Percentiles rank a stretch among this genome's conserved stretches.
phyloP scores from a whole-genome alignment of 192 early-diverging fungal genomes.

The Coemansia aciculifera region DNA sequence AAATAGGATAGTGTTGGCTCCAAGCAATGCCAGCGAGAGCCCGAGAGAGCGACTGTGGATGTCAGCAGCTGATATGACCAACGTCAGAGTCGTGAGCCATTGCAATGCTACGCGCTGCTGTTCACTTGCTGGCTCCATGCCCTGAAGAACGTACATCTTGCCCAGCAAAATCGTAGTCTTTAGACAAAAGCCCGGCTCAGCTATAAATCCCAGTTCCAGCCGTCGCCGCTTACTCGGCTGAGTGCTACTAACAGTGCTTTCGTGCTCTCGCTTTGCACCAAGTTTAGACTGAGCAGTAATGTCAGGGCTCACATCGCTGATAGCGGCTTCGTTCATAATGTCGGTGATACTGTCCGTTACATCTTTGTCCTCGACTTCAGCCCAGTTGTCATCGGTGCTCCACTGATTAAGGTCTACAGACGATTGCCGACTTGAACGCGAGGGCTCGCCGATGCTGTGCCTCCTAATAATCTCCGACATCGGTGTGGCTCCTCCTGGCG shows the following conservation, averaged over 20 bases:
- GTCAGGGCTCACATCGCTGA: neutral
- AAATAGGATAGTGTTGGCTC: conserved; percentile 13
- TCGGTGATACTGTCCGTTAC: neutral
- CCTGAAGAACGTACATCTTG: conserved; percentile 39
- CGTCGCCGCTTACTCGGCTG: conserved; percentile 14
- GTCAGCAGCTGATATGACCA: conserved; percentile 44
- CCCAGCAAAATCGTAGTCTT: conserved; percentile 40
- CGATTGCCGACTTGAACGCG: neutral
- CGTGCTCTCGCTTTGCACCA: conserved; percentile 2
- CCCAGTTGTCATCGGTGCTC: conserved; percentile 8
- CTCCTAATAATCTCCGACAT: conserved; percentile 14
- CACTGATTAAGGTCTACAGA: conserved; percentile 3
- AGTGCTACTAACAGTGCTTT: neutral
- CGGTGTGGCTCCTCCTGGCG: neutral
- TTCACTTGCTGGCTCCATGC: conserved; percentile 3
- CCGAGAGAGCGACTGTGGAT: conserved; percentile 25
- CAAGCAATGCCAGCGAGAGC: conserved; percentile 25
- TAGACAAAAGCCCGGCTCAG: conserved; percentile 24
- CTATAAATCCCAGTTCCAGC: neutral
- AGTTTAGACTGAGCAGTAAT: neutral
- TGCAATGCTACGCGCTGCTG: conserved; percentile 7
- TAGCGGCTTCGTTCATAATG: neutral
- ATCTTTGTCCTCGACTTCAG: conserved; percentile 8
- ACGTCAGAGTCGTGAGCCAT: conserved; percentile 25
- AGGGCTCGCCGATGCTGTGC: conserved; percentile 22